Evolutionary conservation across 805 yeast species (phyloP).

Genomic region (Saccharomyces paradoxus): DNA sequence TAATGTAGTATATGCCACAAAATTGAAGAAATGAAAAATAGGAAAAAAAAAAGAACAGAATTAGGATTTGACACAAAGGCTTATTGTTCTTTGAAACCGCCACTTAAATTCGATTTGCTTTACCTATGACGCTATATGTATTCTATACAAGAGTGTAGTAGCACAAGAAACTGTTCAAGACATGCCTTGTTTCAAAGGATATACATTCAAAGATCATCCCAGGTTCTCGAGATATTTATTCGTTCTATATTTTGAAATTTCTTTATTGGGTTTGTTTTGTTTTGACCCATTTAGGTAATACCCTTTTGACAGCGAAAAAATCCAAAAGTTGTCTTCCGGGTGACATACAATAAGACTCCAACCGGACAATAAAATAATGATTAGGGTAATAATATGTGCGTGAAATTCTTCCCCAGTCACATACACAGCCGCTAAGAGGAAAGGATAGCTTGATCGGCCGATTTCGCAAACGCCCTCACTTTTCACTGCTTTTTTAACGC

Average conservation of each 20-base stretch:
- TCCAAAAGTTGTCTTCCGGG: not conserved
- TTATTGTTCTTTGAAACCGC: not conserved
- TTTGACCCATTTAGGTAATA: not conserved
- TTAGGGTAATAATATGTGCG: too few relatives aligned
- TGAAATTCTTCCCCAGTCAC: too few relatives aligned
- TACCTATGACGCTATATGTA: not conserved
- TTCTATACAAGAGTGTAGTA: not conserved
- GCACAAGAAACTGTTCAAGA: not conserved
- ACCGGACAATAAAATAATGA: too few relatives aligned
- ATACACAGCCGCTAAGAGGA: too few relatives aligned
- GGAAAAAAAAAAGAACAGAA: constrained; percentile 2
- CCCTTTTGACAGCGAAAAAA: not conserved
- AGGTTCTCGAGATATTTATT: not conserved
- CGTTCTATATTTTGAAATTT: not conserved
- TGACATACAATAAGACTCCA: not conserved
- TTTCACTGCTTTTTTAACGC: too few relatives aligned
- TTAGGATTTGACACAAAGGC: not conserved
- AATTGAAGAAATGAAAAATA: not conserved
- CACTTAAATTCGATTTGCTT: not conserved
- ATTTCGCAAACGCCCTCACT: too few relatives aligned
- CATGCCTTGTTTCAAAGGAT: not conserved
- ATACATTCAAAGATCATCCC: not conserved
- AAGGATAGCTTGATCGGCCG: too few relatives aligned
- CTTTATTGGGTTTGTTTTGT: not conserved
- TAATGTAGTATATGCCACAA: constrained; percentile 2